Evolutionary conservation across 306 rosid species (phyloP).

Genomic region (Corylus heterophylla): DNA sequence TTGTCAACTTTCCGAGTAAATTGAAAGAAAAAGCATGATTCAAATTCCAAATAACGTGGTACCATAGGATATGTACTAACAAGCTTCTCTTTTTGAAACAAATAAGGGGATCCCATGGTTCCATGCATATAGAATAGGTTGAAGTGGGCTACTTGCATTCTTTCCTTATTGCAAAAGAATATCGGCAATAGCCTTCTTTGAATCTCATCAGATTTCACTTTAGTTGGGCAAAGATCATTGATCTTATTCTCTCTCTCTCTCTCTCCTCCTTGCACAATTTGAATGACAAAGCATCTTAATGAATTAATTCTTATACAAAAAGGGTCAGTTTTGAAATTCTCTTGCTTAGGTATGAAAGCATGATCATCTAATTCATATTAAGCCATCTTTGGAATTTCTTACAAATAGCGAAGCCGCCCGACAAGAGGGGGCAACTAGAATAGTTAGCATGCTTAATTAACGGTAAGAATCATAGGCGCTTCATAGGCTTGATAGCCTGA

Average conservation of each 20-base stretch:
- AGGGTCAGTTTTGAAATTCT: neutral
- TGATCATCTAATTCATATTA: neutral
- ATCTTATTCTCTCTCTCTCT: neutral
- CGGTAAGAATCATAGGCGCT: too few species aligned
- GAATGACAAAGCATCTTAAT: neutral
- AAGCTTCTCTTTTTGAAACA: neutral
- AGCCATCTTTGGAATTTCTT: neutral
- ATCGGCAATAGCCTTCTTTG: slow-evolving; percentile 1
- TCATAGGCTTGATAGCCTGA: too few species aligned
- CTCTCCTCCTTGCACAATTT: neutral
- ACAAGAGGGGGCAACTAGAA: too few species aligned
- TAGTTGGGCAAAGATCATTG: neutral
- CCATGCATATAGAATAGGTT: neutral
- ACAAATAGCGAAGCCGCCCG: neutral
- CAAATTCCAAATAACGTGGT: neutral
- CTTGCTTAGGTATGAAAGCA: neutral
- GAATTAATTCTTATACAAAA: neutral
- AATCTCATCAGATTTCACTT: slow-evolving; percentile 15
- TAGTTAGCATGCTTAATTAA: too few species aligned
- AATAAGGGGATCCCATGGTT: neutral
- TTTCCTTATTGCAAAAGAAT: neutral
- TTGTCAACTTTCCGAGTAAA: neutral
- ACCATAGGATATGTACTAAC: neutral
- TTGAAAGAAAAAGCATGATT: neutral
- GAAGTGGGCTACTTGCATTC: slow-evolving; percentile 26